Evolutionary conservation across 139 green algal genomes (phyloP).

Genomic region (Coelastrella sp.): DNA sequence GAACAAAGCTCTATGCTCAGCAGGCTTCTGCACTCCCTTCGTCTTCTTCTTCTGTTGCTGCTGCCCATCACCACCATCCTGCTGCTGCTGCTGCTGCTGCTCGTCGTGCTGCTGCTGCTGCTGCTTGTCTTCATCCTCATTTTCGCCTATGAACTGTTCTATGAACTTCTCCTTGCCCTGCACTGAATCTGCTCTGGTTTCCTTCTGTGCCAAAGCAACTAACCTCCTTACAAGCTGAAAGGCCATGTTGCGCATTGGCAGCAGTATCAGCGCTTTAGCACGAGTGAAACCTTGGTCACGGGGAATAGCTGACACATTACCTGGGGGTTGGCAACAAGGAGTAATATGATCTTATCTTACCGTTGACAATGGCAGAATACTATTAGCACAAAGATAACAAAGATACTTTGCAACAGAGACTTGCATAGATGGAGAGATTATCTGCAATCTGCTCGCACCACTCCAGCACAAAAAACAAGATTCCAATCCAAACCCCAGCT

Average conservation of each 20-base stretch:
- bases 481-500: too few relatives aligned
- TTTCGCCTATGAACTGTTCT: conserved; percentile 84
- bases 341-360: not conserved
- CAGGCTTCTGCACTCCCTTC: conserved; percentile 68
- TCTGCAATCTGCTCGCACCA: too few relatives aligned
- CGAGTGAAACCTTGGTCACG: conserved; percentile 91
- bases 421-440: too few relatives aligned
- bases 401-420: too few relatives aligned
- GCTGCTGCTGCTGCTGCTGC: conserved; percentile 33
- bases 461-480: too few relatives aligned
- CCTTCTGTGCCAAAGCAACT: conserved; percentile 76
- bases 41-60: conserved; percentile 47
- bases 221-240: conserved; percentile 77
- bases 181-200: conserved; percentile 82
- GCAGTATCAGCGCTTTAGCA: conserved; percentile 91
- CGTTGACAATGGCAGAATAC: not conserved
- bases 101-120: not conserved
- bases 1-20: conserved; percentile 89
- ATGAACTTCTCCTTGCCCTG: conserved; percentile 85
- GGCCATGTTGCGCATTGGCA: conserved; percentile 88
- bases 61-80: conserved; percentile 23
- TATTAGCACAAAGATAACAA: too few relatives aligned
- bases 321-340: not conserved
- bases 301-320: conserved; percentile 33
- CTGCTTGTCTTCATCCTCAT: conserved; percentile 30